phyloP scores from a whole-genome alignment of 2,329 filamentous ascomycete species.

The Zymoseptoria crescenta region DNA sequence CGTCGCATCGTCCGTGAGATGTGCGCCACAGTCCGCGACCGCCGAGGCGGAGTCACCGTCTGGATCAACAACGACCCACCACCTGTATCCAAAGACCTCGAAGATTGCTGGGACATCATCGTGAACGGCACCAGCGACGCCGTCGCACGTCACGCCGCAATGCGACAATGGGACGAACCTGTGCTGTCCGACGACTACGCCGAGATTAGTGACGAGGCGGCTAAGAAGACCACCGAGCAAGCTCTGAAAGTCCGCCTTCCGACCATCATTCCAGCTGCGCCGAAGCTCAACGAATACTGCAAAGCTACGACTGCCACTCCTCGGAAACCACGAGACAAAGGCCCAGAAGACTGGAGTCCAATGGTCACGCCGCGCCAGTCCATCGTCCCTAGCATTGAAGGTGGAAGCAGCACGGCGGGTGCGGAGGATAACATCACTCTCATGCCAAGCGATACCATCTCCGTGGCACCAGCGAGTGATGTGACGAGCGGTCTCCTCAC shows the following conservation, averaged over 20 bases:
- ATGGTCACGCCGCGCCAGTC: conserved; percentile 10
- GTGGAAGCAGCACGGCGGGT: conserved; percentile 7
- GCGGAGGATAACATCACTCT: conserved; percentile 21
- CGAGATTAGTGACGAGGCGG: conserved; percentile 41
- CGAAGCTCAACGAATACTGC: conserved; percentile 29
- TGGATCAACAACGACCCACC: conserved; percentile 92
- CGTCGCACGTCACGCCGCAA: conserved; percentile 64
- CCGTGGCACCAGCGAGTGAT: not conserved
- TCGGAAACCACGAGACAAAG: conserved; percentile 10
- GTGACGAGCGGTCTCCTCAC: conserved; percentile 21
- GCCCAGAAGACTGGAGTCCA: conserved; percentile 15
- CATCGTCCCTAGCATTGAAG: conserved; percentile 22
- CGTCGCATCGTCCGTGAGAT: conserved; percentile 83
- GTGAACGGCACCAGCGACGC: conserved; percentile 82
- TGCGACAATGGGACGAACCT: conserved; percentile 51
- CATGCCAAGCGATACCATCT: not conserved
- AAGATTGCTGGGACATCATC: conserved; percentile 87
- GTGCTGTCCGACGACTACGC: conserved; percentile 32
- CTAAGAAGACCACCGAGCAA: conserved; percentile 32
- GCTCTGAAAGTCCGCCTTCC: conserved; percentile 16
- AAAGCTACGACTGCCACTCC: conserved; percentile 18
- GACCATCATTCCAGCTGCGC: conserved; percentile 11
- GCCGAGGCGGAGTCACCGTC: conserved; percentile 67
- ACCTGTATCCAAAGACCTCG: conserved; percentile 74
- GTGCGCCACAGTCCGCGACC: conserved; percentile 75